Percentiles rank a stretch among this genome's conserved stretches.
phyloP scores from a whole-genome alignment of 768 basidiomycete species.

The Boletus pseudopeckii region DNA sequence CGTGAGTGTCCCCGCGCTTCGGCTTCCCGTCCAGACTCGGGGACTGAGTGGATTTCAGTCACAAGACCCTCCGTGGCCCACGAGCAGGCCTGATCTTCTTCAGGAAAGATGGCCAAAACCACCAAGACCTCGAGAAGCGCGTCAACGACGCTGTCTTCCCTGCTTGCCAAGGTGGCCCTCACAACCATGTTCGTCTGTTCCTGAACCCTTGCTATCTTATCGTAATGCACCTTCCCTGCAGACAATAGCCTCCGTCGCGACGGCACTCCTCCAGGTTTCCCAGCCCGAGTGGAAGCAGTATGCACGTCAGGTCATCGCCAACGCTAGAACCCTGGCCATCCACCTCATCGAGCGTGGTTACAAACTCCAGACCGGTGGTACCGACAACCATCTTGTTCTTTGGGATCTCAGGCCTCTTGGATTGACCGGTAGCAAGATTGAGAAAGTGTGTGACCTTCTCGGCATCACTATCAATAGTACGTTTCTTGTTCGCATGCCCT shows the following conservation, averaged over 20 bases:
- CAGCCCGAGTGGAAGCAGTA: slow-evolving; percentile 88
- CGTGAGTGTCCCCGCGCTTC: slow-evolving; percentile 44
- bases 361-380: slow-evolving; percentile 94
- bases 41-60: slow-evolving; percentile 40
- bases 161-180: slow-evolving; percentile 98
- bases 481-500: slow-evolving; percentile 24
- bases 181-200: slow-evolving; percentile 77
- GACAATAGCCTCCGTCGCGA: slow-evolving; percentile 95
- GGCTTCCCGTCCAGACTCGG: not conserved
- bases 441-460: slow-evolving; percentile 96
- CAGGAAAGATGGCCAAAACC: slow-evolving; percentile 82
- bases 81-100: slow-evolving; percentile 99
- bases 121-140: slow-evolving; percentile 89
- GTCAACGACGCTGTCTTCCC: slow-evolving; percentile 99
- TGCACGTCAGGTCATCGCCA: slow-evolving; percentile 91
- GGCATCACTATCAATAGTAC: slow-evolving; percentile 95
- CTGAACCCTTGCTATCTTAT: not conserved
- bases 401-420: slow-evolving; percentile 97
- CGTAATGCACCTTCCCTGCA: slow-evolving; percentile 25
- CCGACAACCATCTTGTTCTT: slow-evolving; percentile 96
- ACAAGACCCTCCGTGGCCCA: slow-evolving; percentile 98
- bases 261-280: slow-evolving; percentile 85
- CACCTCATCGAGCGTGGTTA: slow-evolving; percentile 78
- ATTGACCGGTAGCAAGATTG: slow-evolving; percentile 96
- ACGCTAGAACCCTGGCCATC: slow-evolving; percentile 74